Base-by-base conservation (phyloP, 139 green algal genomes). In the Micromonas commoda region DNA sequence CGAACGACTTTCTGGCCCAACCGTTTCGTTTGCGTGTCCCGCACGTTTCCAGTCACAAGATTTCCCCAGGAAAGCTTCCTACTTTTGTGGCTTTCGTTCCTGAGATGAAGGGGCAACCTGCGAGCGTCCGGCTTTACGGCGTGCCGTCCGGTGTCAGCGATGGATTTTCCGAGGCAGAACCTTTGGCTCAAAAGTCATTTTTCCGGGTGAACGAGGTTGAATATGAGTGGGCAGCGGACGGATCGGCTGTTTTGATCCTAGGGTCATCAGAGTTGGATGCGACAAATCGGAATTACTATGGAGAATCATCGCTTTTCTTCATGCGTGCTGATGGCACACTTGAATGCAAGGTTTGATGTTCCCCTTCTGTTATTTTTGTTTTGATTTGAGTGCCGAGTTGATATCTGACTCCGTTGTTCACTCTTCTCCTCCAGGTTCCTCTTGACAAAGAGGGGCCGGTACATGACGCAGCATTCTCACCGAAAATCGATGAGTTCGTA, bases 381-480 rank as follows among this genome's bases (percentile, higher is more conserved):
- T 70, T 34, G 9, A 70, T n/a, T 69, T 75, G 63, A 21, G 28
- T 71, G 31, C 28, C n/a, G n/a, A n/a, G n/a, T 26, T 69, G 16
- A 69, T 32, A 69, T 29, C 26, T 32, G 13, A 29, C 6, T 69
- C 16, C 63, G 63, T 69, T 9, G 16, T 69, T 33, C 6, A 29
- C 28, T 69, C 6, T 33, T 32, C 16, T 37, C 32, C 20, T 68
- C 23, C 73, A 69, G 5, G 91, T 97, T 34, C 81, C 79, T 4
- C 82, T 94, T 64, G 81, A 85, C 35, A 97, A 97, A 85, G 92
- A 98, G 32, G 95, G 95, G 5, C 93, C 94, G 2, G 88, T 99
- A 34, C 93, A 99, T 81, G 94, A 97, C 77, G 90, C 96, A 72
- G 86, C 96, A 85, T 99, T 94, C 94, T 89, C 87, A 0, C 92